Conservation (phyloP, 129 eudicot species). For the Helianthus annuus region DNA sequence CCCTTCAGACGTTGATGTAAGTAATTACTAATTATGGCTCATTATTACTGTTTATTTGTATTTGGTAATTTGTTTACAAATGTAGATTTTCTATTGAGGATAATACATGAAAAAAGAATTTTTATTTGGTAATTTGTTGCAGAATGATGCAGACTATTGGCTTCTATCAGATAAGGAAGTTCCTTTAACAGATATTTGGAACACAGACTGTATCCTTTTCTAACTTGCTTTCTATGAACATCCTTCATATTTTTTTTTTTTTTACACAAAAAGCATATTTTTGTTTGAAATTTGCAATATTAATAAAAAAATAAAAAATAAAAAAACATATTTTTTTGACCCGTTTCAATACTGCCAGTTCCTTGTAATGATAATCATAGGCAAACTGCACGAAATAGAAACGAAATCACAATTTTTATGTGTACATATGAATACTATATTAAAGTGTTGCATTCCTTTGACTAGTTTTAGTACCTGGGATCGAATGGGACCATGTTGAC, state of each 20-base stretch:
- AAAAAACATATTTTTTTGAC: too few species aligned
- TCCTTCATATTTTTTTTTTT: too few species aligned
- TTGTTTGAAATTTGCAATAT: too few species aligned
- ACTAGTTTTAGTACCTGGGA: slow-evolving; percentile 44
- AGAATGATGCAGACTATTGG: slow-evolving; percentile 91
- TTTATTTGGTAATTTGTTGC: slow-evolving; percentile 30
- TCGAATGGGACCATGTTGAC: slow-evolving; percentile 55
- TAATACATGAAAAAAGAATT: neutral
- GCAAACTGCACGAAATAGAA: too few species aligned
- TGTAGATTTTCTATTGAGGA: neutral
- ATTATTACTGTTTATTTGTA: neutral
- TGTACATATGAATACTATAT: too few species aligned
- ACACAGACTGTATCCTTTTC: slow-evolving; percentile 68
- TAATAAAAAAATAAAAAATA: too few species aligned
- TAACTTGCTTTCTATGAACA: too few species aligned
- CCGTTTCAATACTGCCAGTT: too few species aligned
- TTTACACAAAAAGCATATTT: too few species aligned
- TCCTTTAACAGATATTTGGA: slow-evolving; percentile 85
- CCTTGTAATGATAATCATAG: too few species aligned
- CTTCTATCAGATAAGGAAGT: slow-evolving; percentile 73
- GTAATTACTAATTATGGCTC: slow-evolving; percentile 22
- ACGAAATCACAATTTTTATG: too few species aligned
- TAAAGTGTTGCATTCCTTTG: slow-evolving; percentile 22
- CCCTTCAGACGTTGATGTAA: slow-evolving; percentile 78
- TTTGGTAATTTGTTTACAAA: neutral